phyloP scores from a whole-genome alignment of 1,284 basidiomycete genomes.

The Cutaneotrichosporon curvatum region DNA sequence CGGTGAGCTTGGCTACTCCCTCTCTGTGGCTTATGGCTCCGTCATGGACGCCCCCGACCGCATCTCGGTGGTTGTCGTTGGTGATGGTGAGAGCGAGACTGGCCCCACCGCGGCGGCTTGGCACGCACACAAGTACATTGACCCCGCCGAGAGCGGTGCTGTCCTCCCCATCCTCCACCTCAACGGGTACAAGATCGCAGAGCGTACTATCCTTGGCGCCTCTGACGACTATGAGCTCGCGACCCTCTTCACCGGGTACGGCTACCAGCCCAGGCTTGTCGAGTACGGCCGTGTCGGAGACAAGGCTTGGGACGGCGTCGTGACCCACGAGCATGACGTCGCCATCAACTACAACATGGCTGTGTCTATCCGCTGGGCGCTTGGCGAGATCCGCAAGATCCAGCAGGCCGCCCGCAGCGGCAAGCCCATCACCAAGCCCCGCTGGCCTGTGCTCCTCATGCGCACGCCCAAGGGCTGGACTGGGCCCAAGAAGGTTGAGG shows the following conservation, averaged over 20 bases:
- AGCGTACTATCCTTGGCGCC: conserved; percentile 78
- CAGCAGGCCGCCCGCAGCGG: conserved; percentile 73
- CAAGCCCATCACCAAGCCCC: conserved; percentile 69
- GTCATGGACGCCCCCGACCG: conserved; percentile 83
- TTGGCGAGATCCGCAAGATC: conserved; percentile 65
- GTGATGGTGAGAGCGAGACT: conserved; percentile 82
- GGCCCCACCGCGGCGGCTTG: conserved; percentile 74
- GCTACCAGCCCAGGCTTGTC: conserved; percentile 79
- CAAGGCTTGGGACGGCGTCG: conserved; percentile 51
- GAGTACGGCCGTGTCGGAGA: conserved; percentile 51
- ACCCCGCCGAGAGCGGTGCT: conserved; percentile 82
- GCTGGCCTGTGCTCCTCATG: conserved; percentile 77
- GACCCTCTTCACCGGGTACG: conserved; percentile 55
- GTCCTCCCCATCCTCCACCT: conserved; percentile 80
- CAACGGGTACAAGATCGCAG: conserved; percentile 64
- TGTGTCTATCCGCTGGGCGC: conserved; percentile 71
- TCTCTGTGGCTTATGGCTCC: conserved; percentile 68
- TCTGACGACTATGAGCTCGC: conserved; percentile 73
- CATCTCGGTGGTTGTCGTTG: conserved; percentile 64
- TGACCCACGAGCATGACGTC: conserved; percentile 42
- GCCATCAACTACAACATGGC: conserved; percentile 55
- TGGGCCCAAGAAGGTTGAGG: conserved; percentile 59
- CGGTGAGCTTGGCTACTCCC: conserved; percentile 78
- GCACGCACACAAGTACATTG: conserved; percentile 78
- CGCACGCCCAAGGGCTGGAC: conserved; percentile 76